Base-by-base conservation (phyloP, 2,329 filamentous ascomycete species). In the Endocalyx cinctus region DNA sequence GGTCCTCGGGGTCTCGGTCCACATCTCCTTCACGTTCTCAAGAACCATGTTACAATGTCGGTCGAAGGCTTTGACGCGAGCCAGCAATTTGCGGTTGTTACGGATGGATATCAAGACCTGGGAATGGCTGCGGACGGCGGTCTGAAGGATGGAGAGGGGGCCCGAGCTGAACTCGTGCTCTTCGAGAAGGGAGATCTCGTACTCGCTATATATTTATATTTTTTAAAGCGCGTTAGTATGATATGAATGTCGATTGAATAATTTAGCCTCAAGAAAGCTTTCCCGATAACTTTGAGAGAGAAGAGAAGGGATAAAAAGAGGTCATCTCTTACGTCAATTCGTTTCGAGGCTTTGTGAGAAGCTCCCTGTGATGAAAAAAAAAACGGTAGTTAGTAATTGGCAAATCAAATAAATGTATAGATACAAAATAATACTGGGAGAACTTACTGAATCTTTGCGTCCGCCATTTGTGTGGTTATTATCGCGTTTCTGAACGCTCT, bases 41-140 rank as follows among this genome's bases (percentile, higher is more conserved):
- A 96, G 72, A 4, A 95, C 86, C 92, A 98, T 97, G 69, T 98
- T 98, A 77, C 89, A 97, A 67, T 98, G 92, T 41, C 92, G 77
- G 66, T 98, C 92, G 61, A 98, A 98, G 6, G 92, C 92, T 73
- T 98, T 98, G 57, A 98, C 90, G 45, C 92, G 84, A 32, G 90
- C 92, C 35, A 98, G 82, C 29, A 98, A 76, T 73, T 98, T 98
- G 66, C 90, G 85, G 72, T 97, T 97, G 77, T 95, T 96, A 48
- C 92, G 88, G 68, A 90, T 90, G 34, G 87, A 95, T 58, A 98
- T 96, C 46, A 98, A 79, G 43, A 98, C 90, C 67, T 97, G 92
- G 27, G 84, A 86, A 70, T 96, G 90, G 46, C 84, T 86, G 60
- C 89, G 86, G 38, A 96, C 92, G 46, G 92, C 92, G 39, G 92